These are phyloP conservation scores for Candida xiaguanensis DNA, from an alignment of 805 yeast species.

Conservation along the genomic window DNA sequence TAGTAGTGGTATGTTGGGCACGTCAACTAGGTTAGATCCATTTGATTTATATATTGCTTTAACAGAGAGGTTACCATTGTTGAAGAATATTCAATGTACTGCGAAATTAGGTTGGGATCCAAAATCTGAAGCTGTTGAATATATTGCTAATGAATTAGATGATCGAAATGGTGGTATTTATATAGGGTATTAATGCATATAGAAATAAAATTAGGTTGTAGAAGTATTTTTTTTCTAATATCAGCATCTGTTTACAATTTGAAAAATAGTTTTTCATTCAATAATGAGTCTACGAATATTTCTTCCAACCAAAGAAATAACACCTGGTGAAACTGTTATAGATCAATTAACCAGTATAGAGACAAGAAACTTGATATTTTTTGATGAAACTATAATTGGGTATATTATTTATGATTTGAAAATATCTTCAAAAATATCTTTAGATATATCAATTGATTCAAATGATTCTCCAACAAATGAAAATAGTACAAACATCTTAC, in stretches of 20 bases:
- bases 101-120: conserved; percentile 85
- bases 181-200: conserved; percentile 30
- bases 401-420: conserved; percentile 19
- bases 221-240: too few species aligned
- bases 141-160: conserved; percentile 65
- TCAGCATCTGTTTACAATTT: too few species aligned
- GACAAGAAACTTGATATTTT: conserved; percentile 14
- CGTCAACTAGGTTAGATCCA: conserved; percentile 78
- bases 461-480: conserved; percentile 13
- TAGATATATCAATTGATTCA: conserved; percentile 19
- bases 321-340: conserved; percentile 2
- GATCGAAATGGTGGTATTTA: conserved; percentile 77
- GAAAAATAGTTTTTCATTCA: neutral
- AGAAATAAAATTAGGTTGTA: neutral
- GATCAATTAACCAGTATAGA: conserved; percentile 2
- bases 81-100: conserved; percentile 64
- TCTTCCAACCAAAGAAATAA: conserved; percentile 9
- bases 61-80: conserved; percentile 68
- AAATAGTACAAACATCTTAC: neutral
- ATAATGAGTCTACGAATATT: conserved; percentile 3
- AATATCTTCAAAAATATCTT: conserved; percentile 9
- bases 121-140: conserved; percentile 31
- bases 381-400: conserved; percentile 28
- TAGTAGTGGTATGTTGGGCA: conserved; percentile 84
- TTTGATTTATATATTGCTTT: conserved; percentile 85